Conservation (phyloP, 2,329 filamentous ascomycete species). For the Ophidiomyces ophidiicola region DNA sequence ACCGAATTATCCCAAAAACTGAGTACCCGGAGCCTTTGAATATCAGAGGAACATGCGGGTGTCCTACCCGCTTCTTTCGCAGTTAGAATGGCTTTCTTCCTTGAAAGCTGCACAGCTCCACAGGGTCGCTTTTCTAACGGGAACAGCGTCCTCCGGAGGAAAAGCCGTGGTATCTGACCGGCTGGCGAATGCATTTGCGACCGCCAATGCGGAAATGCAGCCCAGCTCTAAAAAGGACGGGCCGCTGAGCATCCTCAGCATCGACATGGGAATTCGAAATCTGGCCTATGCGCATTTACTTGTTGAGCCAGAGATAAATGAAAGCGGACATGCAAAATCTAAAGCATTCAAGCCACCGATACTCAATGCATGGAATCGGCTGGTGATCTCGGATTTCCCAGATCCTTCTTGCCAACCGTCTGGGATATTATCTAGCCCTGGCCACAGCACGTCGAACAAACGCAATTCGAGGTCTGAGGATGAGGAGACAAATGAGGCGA, state of each 20-base stretch:
- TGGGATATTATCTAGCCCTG: not conserved
- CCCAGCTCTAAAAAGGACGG: constrained; percentile 23
- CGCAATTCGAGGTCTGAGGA: not conserved
- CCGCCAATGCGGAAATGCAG: not conserved
- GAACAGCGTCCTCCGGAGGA: constrained; percentile 46
- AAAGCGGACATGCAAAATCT: not conserved
- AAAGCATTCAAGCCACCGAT: constrained; percentile 12
- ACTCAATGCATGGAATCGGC: constrained; percentile 33
- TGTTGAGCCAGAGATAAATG: constrained; percentile 20
- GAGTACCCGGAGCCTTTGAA: not conserved
- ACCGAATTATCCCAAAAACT: not conserved
- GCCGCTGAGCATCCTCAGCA: constrained; percentile 51
- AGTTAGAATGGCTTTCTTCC: constrained; percentile 24
- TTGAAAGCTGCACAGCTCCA: constrained; percentile 46
- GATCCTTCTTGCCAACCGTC: not conserved
- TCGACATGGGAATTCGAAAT: constrained; percentile 77
- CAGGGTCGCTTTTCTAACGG: constrained; percentile 48
- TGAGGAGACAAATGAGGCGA: not conserved
- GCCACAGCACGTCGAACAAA: not conserved
- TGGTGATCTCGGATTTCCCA: constrained; percentile 25
- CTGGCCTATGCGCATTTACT: constrained; percentile 58
- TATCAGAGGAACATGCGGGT: constrained; percentile 3
- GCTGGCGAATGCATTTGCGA: constrained; percentile 27
- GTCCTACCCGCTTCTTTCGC: constrained; percentile 1
- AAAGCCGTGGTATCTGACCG: constrained; percentile 46